A percentile compares a stretch with the other conserved stretches of the same genome.
phyloP scores from a whole-genome alignment of 805 yeast genomes.

The Myxozyma geophila region DNA sequence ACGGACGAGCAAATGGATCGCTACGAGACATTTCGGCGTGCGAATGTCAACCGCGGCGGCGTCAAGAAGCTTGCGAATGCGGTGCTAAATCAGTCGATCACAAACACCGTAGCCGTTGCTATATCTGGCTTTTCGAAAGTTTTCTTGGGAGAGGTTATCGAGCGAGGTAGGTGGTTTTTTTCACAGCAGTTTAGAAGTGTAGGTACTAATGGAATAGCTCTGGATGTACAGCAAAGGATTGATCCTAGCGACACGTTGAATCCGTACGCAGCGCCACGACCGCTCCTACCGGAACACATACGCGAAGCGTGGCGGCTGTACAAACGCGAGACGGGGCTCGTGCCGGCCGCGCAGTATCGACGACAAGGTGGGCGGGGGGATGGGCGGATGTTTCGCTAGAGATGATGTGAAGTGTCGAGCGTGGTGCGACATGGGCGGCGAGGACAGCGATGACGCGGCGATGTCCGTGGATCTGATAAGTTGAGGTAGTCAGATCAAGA shows the following conservation, averaged over 20 bases:
- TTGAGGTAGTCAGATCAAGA: no score
- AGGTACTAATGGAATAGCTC: conserved; percentile 17
- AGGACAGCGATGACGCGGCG: no score
- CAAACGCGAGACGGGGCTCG: conserved; percentile 65
- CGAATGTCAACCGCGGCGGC: conserved; percentile 71
- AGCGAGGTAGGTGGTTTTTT: conserved; percentile 65
- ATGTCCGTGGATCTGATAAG: no score
- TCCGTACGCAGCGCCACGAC: conserved; percentile 46
- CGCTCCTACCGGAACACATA: conserved; percentile 80
- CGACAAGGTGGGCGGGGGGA: conserved; percentile 72
- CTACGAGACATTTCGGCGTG: conserved; percentile 84
- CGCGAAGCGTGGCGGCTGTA: conserved; percentile 87
- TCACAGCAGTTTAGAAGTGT: conserved; percentile 33
- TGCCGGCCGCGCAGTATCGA: conserved; percentile 69
- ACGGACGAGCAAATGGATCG: conserved; percentile 83
- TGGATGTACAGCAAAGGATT: conserved; percentile 41
- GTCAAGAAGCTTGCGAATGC: conserved; percentile 80
- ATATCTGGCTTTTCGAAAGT: conserved; percentile 86
- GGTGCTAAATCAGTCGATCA: conserved; percentile 76
- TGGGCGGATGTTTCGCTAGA: conserved; percentile 68
- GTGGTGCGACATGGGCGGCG: conserved; percentile 3
- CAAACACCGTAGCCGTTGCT: conserved; percentile 78
- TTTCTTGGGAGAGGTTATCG: conserved; percentile 87
- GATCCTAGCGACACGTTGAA: conserved; percentile 47
- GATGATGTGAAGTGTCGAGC: background rate